phyloP scores from a whole-genome alignment of 2,329 filamentous ascomycete species.

The Diplodia sapinea region DNA sequence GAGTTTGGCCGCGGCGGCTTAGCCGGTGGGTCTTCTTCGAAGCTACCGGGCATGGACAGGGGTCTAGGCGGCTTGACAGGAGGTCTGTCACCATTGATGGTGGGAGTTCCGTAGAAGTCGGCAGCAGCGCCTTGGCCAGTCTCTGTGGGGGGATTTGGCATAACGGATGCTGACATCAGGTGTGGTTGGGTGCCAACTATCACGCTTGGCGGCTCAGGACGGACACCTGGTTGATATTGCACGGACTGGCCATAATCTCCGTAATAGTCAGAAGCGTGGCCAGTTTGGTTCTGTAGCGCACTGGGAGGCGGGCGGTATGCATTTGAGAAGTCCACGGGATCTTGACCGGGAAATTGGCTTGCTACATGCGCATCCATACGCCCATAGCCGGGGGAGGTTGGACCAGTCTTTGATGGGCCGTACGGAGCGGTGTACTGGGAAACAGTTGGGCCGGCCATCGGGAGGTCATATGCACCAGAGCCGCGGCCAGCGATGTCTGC shows the following conservation, averaged over 20 bases:
- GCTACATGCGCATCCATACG: constrained; percentile 51
- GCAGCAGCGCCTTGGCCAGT: constrained; percentile 66
- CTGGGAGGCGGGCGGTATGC: constrained; percentile 54
- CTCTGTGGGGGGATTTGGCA: constrained; percentile 62
- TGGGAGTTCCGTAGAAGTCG: constrained; percentile 56
- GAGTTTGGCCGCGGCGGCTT: constrained; percentile 41
- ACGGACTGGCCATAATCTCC: constrained; percentile 67
- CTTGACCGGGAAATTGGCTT: constrained; percentile 66
- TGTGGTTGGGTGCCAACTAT: constrained; percentile 63
- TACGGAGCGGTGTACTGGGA: constrained; percentile 45
- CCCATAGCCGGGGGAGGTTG: constrained; percentile 35
- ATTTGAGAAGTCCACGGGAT: constrained; percentile 53
- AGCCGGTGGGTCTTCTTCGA: constrained; percentile 42
- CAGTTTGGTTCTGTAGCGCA: constrained; percentile 48
- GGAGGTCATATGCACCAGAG: constrained; percentile 40
- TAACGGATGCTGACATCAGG: constrained; percentile 59
- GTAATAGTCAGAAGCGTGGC: constrained; percentile 67
- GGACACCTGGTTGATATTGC: constrained; percentile 63
- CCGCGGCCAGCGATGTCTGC: constrained; percentile 38
- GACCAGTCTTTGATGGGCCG: constrained; percentile 44
- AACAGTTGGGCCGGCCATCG: constrained; percentile 42
- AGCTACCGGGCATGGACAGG: constrained; percentile 44
- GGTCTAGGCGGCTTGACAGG: constrained; percentile 45
- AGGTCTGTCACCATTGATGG: constrained; percentile 35
- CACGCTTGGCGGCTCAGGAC: constrained; percentile 59